Base-by-base conservation (phyloP, 148 eudicot species). In the Rhododendron vialii region DNA sequence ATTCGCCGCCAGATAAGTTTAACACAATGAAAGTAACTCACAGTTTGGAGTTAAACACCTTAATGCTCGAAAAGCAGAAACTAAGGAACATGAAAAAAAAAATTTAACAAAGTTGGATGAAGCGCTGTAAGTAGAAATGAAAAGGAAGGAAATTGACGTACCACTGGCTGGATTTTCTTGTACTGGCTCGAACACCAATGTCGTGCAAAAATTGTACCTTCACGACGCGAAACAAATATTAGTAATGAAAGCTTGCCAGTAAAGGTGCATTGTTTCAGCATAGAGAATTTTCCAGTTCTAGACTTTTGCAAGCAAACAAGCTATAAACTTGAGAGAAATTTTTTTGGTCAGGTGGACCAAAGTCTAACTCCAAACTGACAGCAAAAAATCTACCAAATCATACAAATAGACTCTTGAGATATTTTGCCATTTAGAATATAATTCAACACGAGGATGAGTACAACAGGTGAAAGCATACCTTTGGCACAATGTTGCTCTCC, bases 161-260 rank as follows among this genome's bases (percentile, higher is more conserved):
- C 99, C 99, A 95, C 98, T 55, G 98, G 98, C 28, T 98, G 98
- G 84, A 96, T 96, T 84, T 96, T 96, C 95, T 93, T 95, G 94
- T 94, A 91, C 76, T 95, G 94, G 92, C 95, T 74, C 92, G 90
- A 87, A 96, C 93, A 57, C 99, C 99, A 53, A 95, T 89, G 78
- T 96, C 98, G 79, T 90, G 95, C 51, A 96, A 89, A 92, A 95
- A 96, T 80, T 90, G 96, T 41, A 95, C 98, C 99, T 96, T 81
- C 78, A 88, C 63, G 85, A 67, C 51, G 41, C n/a, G 82, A 61
- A 53, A 76, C 47, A 35, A 81, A n/a, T 22, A 5, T 24, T 33
- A 41, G 14, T 59, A 36, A 78, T 43, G 12, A 76, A 77, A 63
- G 41, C 43, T 41, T 41, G 57, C 63, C 55, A 2, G 30, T 67